Conservation (phyloP, 805 yeast genomes). For the Candida manassasensis region DNA sequence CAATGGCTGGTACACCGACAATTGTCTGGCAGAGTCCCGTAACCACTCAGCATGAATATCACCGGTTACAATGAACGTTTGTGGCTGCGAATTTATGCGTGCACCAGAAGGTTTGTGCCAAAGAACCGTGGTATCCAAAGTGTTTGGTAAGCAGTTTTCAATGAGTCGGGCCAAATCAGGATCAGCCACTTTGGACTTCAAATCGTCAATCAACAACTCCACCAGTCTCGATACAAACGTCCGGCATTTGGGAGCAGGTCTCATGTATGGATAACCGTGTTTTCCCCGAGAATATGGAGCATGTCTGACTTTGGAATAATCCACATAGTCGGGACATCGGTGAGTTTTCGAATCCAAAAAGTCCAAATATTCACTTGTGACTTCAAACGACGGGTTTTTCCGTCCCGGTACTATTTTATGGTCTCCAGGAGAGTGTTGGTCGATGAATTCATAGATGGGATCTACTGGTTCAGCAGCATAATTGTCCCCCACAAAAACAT, state of each 20-base stretch:
- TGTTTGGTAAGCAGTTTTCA: conserved; percentile 83
- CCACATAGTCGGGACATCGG: conserved; percentile 59
- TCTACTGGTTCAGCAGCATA: not conserved
- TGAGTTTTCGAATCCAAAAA: conserved; percentile 15
- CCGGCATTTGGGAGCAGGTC: conserved; percentile 70
- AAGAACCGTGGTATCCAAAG: conserved; percentile 79
- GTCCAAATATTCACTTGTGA: conserved; percentile 11
- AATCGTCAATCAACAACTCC: conserved; percentile 53
- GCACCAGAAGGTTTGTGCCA: conserved; percentile 45
- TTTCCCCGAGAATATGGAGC: conserved; percentile 56
- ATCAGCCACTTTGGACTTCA: conserved; percentile 47
- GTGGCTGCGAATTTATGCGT: conserved; percentile 29
- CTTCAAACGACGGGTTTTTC: not conserved
- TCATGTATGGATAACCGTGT: conserved; percentile 59
- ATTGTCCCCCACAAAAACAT: not conserved
- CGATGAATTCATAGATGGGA: conserved; percentile 1
- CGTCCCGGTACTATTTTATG: too few species aligned
- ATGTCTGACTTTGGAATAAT: conserved; percentile 52
- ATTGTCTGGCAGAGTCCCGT: conserved; percentile 79
- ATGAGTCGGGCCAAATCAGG: conserved; percentile 68
- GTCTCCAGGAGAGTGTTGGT: not conserved
- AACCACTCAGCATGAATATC: conserved; percentile 94
- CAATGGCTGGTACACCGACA: conserved; percentile 68
- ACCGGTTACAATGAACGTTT: conserved; percentile 82
- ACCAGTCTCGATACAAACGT: conserved; percentile 63